Base-by-base conservation (phyloP, 306 rosid genomes). In the Sphenostylis stenocarpa region DNA sequence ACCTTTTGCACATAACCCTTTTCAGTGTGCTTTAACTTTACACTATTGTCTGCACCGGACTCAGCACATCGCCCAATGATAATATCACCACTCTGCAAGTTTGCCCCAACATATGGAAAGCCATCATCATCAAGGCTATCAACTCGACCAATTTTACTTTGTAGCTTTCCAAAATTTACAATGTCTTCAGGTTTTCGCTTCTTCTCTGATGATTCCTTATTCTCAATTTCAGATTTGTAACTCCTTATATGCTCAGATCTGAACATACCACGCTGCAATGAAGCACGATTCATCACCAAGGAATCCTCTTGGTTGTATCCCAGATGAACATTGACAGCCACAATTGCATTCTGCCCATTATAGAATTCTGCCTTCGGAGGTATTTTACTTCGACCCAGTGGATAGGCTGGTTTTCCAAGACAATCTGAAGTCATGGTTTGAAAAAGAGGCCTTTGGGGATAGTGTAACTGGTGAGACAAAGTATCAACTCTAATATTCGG, bases 231-330 rank as follows among this genome's bases (percentile, higher is more conserved):
- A 57, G 98, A 85, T 81, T 92, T 96, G 78, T 96, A 96, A 83
- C 97, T 91, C 82, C 99, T 84, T 11, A 86, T 73, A 58, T 96
- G 99, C 77, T 96, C 99, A 55, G 99, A 85, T 67, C 96, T 86
- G 69, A 96, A 96, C 98, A 96, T 88, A 61, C 99, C 99, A 33
- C 99, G 98, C 90, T 96, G 97, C 87, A 96, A 49, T 38, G 99
- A 96, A 47, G 99, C 92, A 19, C 86, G 89, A 64, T 96, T 96
- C 99, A 96, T 96, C 72, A 96, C 99, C 78, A 96, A 76, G 29
- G 97, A 92, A 83, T 96, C 99, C 73, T 96, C 99, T 86, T 96
- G 98, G 83, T 96, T 96, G 86, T 88, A 96, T 31, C 99, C 99
- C 5, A 89, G 58, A 80, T 96, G 99, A 33, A 96, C 99, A 73